Evolutionary conservation across 495 filamentous ascomycete species (phyloP), one percentile per base, ranked within the genome.

Genomic region (Penicillium robsamsonii): DNA sequence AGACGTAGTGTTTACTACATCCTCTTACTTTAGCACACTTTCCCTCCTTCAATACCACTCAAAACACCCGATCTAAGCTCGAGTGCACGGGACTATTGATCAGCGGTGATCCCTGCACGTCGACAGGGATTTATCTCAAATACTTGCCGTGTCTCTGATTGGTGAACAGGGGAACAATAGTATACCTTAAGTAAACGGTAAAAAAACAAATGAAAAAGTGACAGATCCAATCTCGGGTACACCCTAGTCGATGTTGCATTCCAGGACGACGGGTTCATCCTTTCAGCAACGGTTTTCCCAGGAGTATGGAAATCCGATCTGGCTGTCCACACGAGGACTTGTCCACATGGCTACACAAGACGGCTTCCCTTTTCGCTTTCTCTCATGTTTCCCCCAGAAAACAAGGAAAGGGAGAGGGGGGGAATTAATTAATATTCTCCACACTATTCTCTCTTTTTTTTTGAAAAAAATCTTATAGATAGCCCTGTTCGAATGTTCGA

Each of bases 91-190:
- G 46, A 44, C 30, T 25, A 29, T 49, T 53, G 61, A 67, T 64
- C 66, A 63, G 55, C 63, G 66, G 20, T 62, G 59, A 65, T 64
- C 59, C 66, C 60, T 70, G 70, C 66, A 63, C 55, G 22, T 15
- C 57, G 60, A 69, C 72, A 63, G 63, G 71, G 71, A 68, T 70
- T 46, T 60, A 74, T 74, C 67, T 74, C 71, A 74, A 75, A 75
- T 74, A 71, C 67, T 66, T 69, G 22, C 61, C 52, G 59, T 52
- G 37, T 25, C 42, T 50, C 50, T 75, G 65, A 74, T 74, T 72
- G 71, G 71, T 54, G 17, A 29, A 53, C 2, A 35, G 22, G 63
- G 59, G 42, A 50, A 64, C 55, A 17, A 30, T 33, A 25, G 47
- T 29, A 20, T 33, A 2, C 10, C 20, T 27, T 20, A 41, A 30